These are phyloP conservation scores for Pseudogymnoascus sp. DNA, from an alignment of 2,329 filamentous ascomycete genomes.

Conservation along the genomic window DNA sequence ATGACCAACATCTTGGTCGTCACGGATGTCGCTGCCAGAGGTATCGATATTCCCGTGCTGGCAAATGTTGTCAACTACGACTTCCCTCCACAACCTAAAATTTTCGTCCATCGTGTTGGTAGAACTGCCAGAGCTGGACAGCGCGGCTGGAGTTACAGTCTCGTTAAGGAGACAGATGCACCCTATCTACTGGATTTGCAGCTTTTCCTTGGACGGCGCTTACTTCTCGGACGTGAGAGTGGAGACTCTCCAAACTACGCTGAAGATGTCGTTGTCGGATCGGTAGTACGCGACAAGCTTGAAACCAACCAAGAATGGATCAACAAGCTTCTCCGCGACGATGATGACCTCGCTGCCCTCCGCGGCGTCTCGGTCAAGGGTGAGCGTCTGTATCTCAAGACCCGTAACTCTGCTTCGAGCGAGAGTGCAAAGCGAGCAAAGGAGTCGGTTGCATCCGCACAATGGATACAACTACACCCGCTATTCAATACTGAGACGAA, in stretches of 20 bases:
- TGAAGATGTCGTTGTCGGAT: constrained; percentile 75
- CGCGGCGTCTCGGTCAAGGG: constrained; percentile 73
- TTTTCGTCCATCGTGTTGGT: constrained; percentile 93
- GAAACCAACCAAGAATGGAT: constrained; percentile 76
- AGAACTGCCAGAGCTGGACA: constrained; percentile 90
- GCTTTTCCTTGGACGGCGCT: constrained; percentile 78
- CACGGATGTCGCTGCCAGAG: constrained; percentile 90
- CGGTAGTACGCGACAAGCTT: constrained; percentile 62
- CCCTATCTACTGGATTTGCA: constrained; percentile 92
- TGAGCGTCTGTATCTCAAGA: constrained; percentile 85
- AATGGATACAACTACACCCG: constrained; percentile 67
- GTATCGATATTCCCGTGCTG: constrained; percentile 93
- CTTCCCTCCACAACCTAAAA: constrained; percentile 91
- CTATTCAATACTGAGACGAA: constrained; percentile 67
- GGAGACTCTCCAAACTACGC: constrained; percentile 59
- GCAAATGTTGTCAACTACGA: constrained; percentile 99
- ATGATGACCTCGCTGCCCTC: constrained; percentile 62
- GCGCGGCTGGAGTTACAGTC: constrained; percentile 89
- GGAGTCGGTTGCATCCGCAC: constrained; percentile 59
- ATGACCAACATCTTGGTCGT: constrained; percentile 86
- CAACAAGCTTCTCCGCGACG: constrained; percentile 66
- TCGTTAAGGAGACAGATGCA: constrained; percentile 78
- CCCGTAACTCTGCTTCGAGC: constrained; percentile 78
- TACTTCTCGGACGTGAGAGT: constrained; percentile 63
- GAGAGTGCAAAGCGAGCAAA: constrained; percentile 87